phyloP scores from a whole-genome alignment of 2,329 filamentous ascomycete genomes.

The Colletotrichum liriopes region DNA sequence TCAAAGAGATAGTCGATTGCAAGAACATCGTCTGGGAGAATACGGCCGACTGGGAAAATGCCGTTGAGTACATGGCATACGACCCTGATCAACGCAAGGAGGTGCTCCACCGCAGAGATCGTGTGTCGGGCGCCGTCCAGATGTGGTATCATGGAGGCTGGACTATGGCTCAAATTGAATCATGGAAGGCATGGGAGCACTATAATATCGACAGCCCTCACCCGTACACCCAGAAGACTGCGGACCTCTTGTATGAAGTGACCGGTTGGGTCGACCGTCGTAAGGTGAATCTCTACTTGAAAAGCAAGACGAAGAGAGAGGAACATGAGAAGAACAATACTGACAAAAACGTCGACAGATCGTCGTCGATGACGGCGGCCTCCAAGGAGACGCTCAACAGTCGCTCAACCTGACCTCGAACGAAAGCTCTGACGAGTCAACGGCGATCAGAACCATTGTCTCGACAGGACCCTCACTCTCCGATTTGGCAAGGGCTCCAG shows the following conservation, averaged over 20 bases:
- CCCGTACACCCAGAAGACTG: constrained; percentile 27
- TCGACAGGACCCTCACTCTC: neutral
- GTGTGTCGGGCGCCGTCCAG: constrained; percentile 31
- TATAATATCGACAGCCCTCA: constrained; percentile 39
- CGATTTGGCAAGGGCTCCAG: neutral
- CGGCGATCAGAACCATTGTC: neutral
- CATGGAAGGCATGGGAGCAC: constrained; percentile 37
- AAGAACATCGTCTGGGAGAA: constrained; percentile 39
- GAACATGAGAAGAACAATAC: neutral
- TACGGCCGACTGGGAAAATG: constrained; percentile 19
- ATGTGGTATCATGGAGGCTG: constrained; percentile 27
- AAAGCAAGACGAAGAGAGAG: constrained; percentile 16
- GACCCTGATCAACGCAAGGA: constrained; percentile 26
- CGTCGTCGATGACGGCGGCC: constrained; percentile 36
- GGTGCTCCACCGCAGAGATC: constrained; percentile 29
- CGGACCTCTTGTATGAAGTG: constrained; percentile 45
- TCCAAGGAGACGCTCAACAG: constrained; percentile 41
- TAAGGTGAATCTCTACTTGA: constrained; percentile 48
- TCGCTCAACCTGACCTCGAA: constrained; percentile 44
- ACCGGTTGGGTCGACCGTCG: constrained; percentile 45
- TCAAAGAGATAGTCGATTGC: constrained; percentile 20
- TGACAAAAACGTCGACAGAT: constrained; percentile 23
- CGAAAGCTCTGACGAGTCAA: too few relatives aligned
- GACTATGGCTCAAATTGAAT: constrained; percentile 18
- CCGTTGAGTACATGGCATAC: constrained; percentile 21